Evolutionary conservation across 2,329 filamentous ascomycete species (phyloP), one percentile per base, ranked within the genome.

Genomic region (Fusarium sublunatum): DNA sequence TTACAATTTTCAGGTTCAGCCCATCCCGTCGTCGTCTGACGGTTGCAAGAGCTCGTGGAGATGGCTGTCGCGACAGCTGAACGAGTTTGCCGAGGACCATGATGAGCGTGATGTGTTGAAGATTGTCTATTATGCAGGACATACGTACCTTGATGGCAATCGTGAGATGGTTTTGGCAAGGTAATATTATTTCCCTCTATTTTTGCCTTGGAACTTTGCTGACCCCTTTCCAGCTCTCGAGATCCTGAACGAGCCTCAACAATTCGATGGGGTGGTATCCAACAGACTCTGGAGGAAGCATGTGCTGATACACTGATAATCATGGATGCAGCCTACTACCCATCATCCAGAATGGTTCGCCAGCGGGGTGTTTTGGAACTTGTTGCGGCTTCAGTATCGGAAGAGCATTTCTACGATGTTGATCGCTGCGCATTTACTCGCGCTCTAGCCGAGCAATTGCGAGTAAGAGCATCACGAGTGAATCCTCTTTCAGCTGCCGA

Each of bases 251-350:
- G 78, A 48, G 76, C 79, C 5, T 79, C 79, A 22, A 79, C 77
- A 6, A 83, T 86, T 43, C 75, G 83, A 43, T 87, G 85, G 85
- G 83, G 78, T 56, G 80, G 80, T 19, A 82, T 87, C 34, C 84
- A 87, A 68, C 81, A 82, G 58, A 81, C 81, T 13, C 75, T 87
- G 7, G 85, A 87, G 69, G 82, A 85, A 57, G 82, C 83, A 2
- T 77, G 76, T 28, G 80, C 84, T 4, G 85, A 87, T 68, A 83
- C 82, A 5, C 75, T 87, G 19, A 79, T 87, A 52, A 75, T 87
- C 31, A 84, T 87, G 82, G 85, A 87, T 71, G 80, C 84, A 6
- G 81, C 82, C 0, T 87, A 85, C 68, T 86, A 83, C 48, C 83
- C 83, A 2, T 83, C 82, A 8, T 80, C 82, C 3, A 82, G 79